phyloP scores from a whole-genome alignment of 169 alveolate species.

The Plasmodium fragile region DNA sequence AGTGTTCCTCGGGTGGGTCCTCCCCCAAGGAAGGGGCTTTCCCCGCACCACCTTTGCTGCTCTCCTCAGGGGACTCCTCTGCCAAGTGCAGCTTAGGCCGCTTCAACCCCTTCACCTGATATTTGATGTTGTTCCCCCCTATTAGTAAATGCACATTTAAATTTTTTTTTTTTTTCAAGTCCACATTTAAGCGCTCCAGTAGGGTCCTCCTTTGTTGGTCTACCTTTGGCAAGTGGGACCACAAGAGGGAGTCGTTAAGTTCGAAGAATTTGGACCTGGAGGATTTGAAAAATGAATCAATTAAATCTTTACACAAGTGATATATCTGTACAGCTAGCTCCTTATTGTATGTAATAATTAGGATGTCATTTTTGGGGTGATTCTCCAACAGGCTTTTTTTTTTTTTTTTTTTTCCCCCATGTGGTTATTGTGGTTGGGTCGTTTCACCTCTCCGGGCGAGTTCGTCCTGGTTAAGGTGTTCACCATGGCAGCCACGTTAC shows the following conservation, averaged over 20 bases:
- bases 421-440: background rate
- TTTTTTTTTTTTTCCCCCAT: background rate
- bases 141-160: conserved; percentile 34
- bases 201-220: background rate
- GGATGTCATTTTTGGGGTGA: conserved; percentile 12
- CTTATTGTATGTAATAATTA: conserved; percentile 46
- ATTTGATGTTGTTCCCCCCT: conserved; percentile 64
- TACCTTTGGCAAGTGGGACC: background rate
- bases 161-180: conserved; percentile 19
- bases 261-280: conserved; percentile 15
- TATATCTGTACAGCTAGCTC: conserved; percentile 56
- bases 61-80: background rate
- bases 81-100: background rate
- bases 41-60: background rate
- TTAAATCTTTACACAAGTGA: conserved; percentile 39
- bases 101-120: conserved; percentile 47
- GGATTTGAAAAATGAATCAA: conserved; percentile 47
- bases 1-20: background rate
- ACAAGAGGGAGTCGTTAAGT: conserved; percentile 8
- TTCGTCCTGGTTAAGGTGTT: background rate
- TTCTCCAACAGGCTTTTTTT: background rate
- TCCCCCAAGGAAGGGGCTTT: background rate
- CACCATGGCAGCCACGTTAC: background rate
- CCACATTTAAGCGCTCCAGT: conserved; percentile 20
- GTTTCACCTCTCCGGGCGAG: background rate